Conservation (phyloP, 2,329 filamentous ascomycete species). For the Apiospora kogelbergensis region DNA sequence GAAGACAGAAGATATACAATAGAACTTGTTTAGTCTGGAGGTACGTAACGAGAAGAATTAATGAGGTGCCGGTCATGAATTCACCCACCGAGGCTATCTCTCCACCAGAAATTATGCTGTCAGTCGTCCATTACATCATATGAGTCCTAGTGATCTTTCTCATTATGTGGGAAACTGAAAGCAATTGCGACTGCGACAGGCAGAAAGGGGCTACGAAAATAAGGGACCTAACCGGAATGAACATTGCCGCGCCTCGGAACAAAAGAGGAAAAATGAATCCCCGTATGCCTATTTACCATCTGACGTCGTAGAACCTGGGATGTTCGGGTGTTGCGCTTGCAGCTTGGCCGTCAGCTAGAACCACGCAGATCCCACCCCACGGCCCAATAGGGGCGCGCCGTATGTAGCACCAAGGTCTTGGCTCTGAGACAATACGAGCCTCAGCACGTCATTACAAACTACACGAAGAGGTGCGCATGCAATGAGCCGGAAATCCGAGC, state of each 20-base stretch:
- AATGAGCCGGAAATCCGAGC: not conserved
- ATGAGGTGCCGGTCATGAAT: too few species aligned
- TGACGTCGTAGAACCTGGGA: not conserved
- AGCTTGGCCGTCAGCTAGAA: not conserved
- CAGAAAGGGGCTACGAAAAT: too few species aligned
- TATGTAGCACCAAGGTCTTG: not conserved
- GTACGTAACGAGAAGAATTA: too few species aligned
- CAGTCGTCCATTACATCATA: too few species aligned
- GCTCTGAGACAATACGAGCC: slow-evolving; percentile 1
- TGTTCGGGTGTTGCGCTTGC: not conserved
- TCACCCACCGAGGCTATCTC: too few species aligned
- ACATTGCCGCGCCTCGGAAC: not conserved
- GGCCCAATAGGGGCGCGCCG: not conserved
- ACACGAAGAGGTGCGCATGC: not conserved
- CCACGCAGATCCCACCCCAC: not conserved
- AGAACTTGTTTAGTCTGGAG: too few species aligned
- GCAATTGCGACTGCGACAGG: too few species aligned
- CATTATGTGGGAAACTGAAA: too few species aligned
- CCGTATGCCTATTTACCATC: not conserved
- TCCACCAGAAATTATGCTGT: too few species aligned
- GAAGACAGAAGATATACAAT: too few species aligned
- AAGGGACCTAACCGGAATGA: too few species aligned
- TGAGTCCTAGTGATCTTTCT: too few species aligned
- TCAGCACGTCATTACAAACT: not conserved
- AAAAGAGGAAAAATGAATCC: not conserved